Base-by-base conservation (phyloP, 2,329 filamentous ascomycete species). In the Penicillium sp. region DNA sequence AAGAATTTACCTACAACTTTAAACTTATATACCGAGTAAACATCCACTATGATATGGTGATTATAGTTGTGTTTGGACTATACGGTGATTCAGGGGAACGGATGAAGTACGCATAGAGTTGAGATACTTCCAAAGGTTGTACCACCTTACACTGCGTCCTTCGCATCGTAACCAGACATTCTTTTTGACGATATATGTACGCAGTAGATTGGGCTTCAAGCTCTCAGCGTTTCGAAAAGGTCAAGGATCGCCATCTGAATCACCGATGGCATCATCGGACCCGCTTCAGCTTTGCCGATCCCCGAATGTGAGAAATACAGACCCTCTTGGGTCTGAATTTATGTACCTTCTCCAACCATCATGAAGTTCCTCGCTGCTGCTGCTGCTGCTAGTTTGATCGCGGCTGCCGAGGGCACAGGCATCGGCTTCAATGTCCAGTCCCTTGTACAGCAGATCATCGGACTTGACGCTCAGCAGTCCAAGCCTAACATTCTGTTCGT, bases 401-500 rank as follows among this genome's bases (percentile, higher is more conserved):
- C 42, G n/a, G 50, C 37, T 16, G 46, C 42, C 14, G 50, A 60
- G 11, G 44, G 49, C 6, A 49, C 50, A 2, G 20, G 32, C 2
- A 8, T 51, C 13, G 35, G 42, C 2, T 10, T 32, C 9, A 35
- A 34, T 29, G 23, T 58, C 10, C 48, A 59, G 18, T 46, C 52
- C 5, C 34, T 50, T 22, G 14, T 51, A 16, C 11, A 29, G 28
- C 18, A 37, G n/a, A 20, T 20, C 46, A 14, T 37, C 31, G 7
- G 45, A 37, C 24, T 56, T 50, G 31, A 34, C 11, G 16, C 16
- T 18, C 9, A 9, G 3, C 14, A 16, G 14, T 18, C 31, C 31
- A 34, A 34, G 18, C 71, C 76, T 0, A 86, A 86, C 52, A 78
- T 86, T 37, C 69, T 87, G 16, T 82, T 86, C 58, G 79, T 86